Base-by-base conservation (phyloP, 352 stramenopile species). In the Thraustotheca clavata region DNA sequence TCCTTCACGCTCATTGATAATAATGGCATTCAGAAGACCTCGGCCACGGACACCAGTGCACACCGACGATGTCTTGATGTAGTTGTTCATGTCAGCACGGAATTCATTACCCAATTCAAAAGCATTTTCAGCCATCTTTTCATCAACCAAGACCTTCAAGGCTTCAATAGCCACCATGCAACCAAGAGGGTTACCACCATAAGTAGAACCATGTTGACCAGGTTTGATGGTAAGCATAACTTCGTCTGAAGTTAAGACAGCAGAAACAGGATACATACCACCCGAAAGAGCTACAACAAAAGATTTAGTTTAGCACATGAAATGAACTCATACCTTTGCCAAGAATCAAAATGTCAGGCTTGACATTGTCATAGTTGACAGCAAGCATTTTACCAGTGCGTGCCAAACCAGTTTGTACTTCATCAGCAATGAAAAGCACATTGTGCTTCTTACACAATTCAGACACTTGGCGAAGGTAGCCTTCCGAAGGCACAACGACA, bases 171-270 rank as follows among this genome's bases (percentile, higher is more conserved):
- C 96, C 48, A 99, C 96, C 72, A 91, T 94, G 77, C 95, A 99
- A 48, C 92, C 96, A 9, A 99, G 74, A 26, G 96, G 96, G 77
- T 98, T 98, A 39, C 96, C 96, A 49, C 96, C 96, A 75, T 98
- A 99, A 3, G 96, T 99, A 18, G 88, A 98, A 38, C 96, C 96
- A 72, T 99, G 96, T 73, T 99, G 86, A 4, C 96, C 96, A 16
- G 96, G 96, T 67, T 98, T 97, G 60, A 99, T 95, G 38, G 87
- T 98, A 18, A 99, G 79, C 95, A 99, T 99, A 16, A 99, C 80
- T 78, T 99, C 96, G 69, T 99, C 59, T 49, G 83, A 95, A 31
- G 92, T 84, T 29, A 99, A 79, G 47, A 99, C 97, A 43, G 96
- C 96, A 29, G 94, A 99, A 24, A 99, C 97, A 8, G 97, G 97